Percentiles rank a stretch among this genome's conserved stretches.
Conservation (phyloP, 169 alveolate species). For the Perkinsus marinus region DNA sequence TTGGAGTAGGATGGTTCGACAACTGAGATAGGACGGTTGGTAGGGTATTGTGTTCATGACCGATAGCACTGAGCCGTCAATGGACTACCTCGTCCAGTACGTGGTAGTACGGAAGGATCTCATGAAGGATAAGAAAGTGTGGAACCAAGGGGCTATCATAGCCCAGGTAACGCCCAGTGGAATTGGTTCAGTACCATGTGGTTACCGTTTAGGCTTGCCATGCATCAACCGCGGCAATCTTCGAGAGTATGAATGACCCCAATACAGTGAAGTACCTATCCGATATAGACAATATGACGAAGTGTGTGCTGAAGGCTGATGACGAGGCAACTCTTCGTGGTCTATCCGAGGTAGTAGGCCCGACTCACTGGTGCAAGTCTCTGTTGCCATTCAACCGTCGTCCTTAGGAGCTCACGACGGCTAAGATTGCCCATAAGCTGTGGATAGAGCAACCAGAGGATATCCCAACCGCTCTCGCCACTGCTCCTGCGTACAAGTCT, state of each 20-base stretch:
- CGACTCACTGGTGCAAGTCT: too few relatives aligned
- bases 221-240: neutral
- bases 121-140: neutral
- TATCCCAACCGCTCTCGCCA: conserved; percentile 26
- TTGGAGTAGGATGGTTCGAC: too few relatives aligned
- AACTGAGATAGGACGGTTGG: too few relatives aligned
- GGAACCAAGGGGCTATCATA: neutral
- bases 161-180: neutral
- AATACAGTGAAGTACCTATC: neutral
- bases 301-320: neutral
- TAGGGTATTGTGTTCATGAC: neutral
- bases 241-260: neutral
- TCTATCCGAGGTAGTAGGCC: neutral
- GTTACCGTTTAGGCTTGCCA: neutral
- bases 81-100: neutral
- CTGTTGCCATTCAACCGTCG: too few relatives aligned
- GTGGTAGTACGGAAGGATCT: neutral
- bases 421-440: conserved; percentile 12
- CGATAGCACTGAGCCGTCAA: neutral
- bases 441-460: conserved; percentile 28
- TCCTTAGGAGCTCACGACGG: conserved; percentile 2
- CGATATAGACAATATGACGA: neutral
- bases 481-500: neutral
- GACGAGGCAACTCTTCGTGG: neutral
- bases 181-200: neutral